These are phyloP conservation scores for Solanum tacnaense DNA, from an alignment of 257 asterid genomes.

Conservation along the genomic window DNA sequence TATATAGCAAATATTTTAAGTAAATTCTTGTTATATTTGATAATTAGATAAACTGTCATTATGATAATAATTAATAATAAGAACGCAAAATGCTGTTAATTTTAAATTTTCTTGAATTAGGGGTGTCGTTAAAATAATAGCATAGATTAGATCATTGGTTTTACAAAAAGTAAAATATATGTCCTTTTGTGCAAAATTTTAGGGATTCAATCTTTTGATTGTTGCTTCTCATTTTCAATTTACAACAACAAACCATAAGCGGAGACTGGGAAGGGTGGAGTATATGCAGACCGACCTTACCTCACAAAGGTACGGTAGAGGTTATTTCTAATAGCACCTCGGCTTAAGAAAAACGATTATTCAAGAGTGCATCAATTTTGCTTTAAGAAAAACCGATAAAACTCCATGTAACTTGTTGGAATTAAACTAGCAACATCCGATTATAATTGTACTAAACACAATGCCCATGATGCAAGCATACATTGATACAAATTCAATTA, in stretches of 20 bases:
- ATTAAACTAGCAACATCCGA: not conserved
- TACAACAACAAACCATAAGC: not conserved
- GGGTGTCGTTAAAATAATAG: too few relatives aligned
- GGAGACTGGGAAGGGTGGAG: not conserved
- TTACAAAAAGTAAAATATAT: not conserved
- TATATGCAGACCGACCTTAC: not conserved
- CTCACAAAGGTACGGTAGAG: not conserved
- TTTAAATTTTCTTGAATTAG: not conserved
- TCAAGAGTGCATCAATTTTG: not conserved
- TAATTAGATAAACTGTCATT: too few relatives aligned
- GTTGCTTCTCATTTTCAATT: not conserved
- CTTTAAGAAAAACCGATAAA: not conserved
- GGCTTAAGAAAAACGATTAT: not conserved
- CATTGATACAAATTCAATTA: not conserved
- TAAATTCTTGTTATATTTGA: too few relatives aligned
- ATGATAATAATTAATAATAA: too few relatives aligned
- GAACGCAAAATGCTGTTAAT: not conserved
- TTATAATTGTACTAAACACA: not conserved
- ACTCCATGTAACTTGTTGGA: not conserved
- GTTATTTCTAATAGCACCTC: not conserved
- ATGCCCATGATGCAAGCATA: not conserved
- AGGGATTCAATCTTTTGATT: not conserved
- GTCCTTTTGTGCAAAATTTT: not conserved
- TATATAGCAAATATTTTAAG: too few relatives aligned
- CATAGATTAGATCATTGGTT: too few relatives aligned